Evolutionary conservation across 2,329 filamentous ascomycete genomes (phyloP).

Genomic region (Chaetoscypha palmicola): DNA sequence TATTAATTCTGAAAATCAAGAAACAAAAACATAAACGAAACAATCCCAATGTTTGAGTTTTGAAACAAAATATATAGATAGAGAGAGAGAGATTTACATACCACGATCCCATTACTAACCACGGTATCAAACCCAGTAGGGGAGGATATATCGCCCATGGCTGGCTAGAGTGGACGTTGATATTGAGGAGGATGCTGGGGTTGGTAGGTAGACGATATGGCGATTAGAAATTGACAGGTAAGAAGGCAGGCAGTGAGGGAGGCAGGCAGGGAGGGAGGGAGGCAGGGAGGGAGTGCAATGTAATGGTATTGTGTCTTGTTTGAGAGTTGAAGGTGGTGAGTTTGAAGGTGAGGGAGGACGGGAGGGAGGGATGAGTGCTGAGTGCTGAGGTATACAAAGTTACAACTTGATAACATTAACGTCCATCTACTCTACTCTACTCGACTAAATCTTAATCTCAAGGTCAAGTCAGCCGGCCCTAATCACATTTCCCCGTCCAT

Average conservation of each 20-base stretch:
- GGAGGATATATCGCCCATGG: not conserved
- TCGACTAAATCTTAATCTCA: not conserved
- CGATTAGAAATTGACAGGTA: too few species aligned
- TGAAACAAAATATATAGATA: not conserved
- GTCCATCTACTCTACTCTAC: not conserved
- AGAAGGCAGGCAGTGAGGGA: too few species aligned
- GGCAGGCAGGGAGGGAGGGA: too few species aligned
- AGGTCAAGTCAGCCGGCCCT: not conserved
- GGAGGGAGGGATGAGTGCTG: too few species aligned
- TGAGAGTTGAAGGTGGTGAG: too few species aligned
- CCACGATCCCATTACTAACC: constrained; percentile 37
- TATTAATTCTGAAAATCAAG: not conserved
- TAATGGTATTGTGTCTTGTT: too few species aligned
- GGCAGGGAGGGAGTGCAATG: too few species aligned
- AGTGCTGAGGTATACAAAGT: too few species aligned
- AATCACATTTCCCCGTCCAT: not conserved
- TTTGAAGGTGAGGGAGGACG: too few species aligned
- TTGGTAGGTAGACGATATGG: too few species aligned
- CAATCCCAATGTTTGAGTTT: not conserved
- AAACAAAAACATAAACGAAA: not conserved
- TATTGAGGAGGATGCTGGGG: too few species aligned
- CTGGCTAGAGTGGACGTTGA: not conserved
- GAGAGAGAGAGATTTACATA: constrained; percentile 17
- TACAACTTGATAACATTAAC: too few species aligned
- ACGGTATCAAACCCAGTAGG: constrained; percentile 34